Base-by-base conservation (phyloP, 73 alveolate genomes). In the Urostyla sp. region DNA sequence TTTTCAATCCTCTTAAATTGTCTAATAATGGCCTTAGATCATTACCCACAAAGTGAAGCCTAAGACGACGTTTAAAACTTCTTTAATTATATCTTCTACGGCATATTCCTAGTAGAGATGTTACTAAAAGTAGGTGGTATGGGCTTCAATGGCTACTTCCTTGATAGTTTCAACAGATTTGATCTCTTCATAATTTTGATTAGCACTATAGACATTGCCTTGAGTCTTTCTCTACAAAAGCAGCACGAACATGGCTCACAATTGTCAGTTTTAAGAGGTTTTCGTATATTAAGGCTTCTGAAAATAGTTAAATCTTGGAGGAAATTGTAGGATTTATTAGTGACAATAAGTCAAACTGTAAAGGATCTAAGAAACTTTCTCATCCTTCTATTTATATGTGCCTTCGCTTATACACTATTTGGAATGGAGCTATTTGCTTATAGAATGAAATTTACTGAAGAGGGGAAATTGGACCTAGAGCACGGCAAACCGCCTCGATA, bases 381-480 rank as follows among this genome's bases (percentile, higher is more conserved):
- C 30, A 48, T 87, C 38, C 72, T 87, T 4, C 72, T 87, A 23
- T 69, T 80, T 36, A 48, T 87, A 11, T 87, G 80, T 56, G 69
- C 59, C 53, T 69, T 77, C n/a, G 59, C 83, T 7, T 54, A 72
- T 36, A 73, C 88, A n/a, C 82, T 87, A n/a, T 85, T 87, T 7
- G 94, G 94, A 0, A 87, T 87, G 94, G 94, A 87, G 66, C 61
- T 87, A 24, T 87, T 67, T 86, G 94, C 94, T 5, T 40, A 87
- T 18, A 72, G 72, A 13, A 35, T 87, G 11, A 67, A 63, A 43
- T 83, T 73, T 74, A 77, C 72, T 83, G 61, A 37, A 6, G 46
- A 81, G 79, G 44, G 2, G 79, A 63, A 31, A 31, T 20, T 38
- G 61, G 60, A 36, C 30, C 32, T 16, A 8, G 40, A 24, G 34